Conservation (phyloP, 1,139 yeast genomes). For the Taphrina pruni region DNA sequence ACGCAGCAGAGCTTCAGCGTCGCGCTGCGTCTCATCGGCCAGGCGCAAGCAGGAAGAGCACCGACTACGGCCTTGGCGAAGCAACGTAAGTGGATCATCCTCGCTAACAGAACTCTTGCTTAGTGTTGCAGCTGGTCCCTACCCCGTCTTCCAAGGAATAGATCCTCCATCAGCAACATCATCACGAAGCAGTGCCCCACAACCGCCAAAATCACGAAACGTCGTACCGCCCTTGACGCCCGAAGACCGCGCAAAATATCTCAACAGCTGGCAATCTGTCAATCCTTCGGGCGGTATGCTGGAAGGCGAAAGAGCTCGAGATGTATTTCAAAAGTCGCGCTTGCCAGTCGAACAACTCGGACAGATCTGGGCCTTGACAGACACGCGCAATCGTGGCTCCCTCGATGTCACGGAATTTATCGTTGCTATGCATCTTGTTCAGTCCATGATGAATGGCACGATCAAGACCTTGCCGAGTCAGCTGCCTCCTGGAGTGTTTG, state of each 20-base stretch:
- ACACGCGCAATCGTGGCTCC: conserved; percentile 72
- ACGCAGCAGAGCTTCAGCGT: conserved; percentile 80
- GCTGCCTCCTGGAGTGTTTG: conserved; percentile 65
- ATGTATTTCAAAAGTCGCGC: conserved; percentile 78
- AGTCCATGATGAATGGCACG: conserved; percentile 72
- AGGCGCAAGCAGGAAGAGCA: conserved; percentile 72
- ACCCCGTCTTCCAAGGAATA: conserved; percentile 54
- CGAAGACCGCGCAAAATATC: conserved; percentile 43
- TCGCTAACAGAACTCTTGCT: background rate
- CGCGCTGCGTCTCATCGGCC: conserved; percentile 88
- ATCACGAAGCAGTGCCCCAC: conserved; percentile 45
- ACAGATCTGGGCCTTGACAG: conserved; percentile 74
- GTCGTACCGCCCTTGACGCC: conserved; percentile 41
- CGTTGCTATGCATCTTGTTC: conserved; percentile 94
- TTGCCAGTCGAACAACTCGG: conserved; percentile 85
- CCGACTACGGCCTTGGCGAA: conserved; percentile 40
- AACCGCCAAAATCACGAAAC: conserved; percentile 44
- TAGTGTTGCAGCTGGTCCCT: conserved; percentile 56
- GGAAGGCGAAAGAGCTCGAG: conserved; percentile 59
- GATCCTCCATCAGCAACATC: conserved; percentile 44
- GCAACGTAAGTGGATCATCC: conserved; percentile 32
- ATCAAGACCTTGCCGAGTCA: conserved; percentile 70
- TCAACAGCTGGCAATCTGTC: conserved; percentile 36
- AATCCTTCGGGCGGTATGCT: conserved; percentile 59
- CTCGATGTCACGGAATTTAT: conserved; percentile 76